Evolutionary conservation across 2,329 filamentous ascomycete genomes (phyloP), one percentile per base, ranked within the genome.

Genomic region (Sporothrix brunneoviolacea): DNA sequence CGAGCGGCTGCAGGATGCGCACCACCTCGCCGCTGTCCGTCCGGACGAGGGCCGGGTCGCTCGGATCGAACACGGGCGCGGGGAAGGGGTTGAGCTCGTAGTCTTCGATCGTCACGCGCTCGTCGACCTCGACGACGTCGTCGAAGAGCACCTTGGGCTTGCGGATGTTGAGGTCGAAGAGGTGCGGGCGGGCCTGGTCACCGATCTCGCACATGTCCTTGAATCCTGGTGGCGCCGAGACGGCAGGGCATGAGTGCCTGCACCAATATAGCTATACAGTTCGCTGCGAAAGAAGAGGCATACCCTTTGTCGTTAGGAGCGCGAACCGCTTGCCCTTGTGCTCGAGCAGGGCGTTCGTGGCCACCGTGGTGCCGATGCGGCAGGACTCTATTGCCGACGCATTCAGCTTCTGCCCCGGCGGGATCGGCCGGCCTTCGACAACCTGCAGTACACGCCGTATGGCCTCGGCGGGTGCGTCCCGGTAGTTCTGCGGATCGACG

Each of bases 311-410:
- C 8, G 93, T 87, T 1, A 95, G 80, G 67, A 96, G 77, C n/a
- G 88, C 90, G 62, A 93, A 91, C 60, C 81, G 83, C 68, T 95
- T 89, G 38, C 91, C 91, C 67, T 95, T 95, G 52, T 91, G 75
- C 67, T 96, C 90, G 2, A 96, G 75, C 51, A 96, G 69, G 0
- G 91, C 91, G 65, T 96, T 96, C 0, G 91, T 96, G 10, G 91
- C 91, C 8, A 96, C 90, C 0, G 91, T 96, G 1, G 91, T 96
- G 35, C 91, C 91, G 16, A 55, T 28, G 24, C 24, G 5, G 10
- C 5, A 38, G 16, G 57, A 57, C n/a, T 56, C 61, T n/a, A 53
- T 36, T 12, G 8, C 32, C 7, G 8, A 12, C 16, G 42, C 10
- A 83, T 84, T 80, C 8, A 86, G 65, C 3, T 77, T 71, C 60